phyloP scores from a whole-genome alignment of 2,329 filamentous ascomycete species.

The Xylariales sp. region DNA sequence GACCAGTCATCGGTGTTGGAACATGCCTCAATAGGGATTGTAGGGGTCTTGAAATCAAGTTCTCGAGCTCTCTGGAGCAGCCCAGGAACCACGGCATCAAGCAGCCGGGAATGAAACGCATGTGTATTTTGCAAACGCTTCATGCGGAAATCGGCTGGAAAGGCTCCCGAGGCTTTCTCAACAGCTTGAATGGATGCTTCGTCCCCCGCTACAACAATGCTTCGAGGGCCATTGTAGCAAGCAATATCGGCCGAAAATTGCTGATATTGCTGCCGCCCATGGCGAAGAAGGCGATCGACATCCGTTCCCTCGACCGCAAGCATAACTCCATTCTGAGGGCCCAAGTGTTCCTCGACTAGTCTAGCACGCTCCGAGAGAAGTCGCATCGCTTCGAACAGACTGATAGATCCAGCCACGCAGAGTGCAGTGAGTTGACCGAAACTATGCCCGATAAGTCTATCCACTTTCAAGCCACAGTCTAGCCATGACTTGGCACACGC shows the following conservation, averaged over 20 bases:
- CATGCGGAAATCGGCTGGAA: too few relatives aligned
- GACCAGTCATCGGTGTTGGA: too few relatives aligned
- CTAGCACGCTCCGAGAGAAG: slow-evolving; percentile 2
- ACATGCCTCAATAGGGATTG: too few relatives aligned
- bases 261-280: neutral
- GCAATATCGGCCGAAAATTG: slow-evolving; percentile 13
- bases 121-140: too few relatives aligned
- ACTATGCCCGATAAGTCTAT: slow-evolving; percentile 32
- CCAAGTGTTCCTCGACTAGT: slow-evolving; percentile 6
- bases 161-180: too few relatives aligned
- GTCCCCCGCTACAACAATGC: slow-evolving; percentile 14
- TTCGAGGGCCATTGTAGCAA: slow-evolving; percentile 14
- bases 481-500: slow-evolving; percentile 30
- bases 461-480: slow-evolving; percentile 25
- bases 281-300: neutral
- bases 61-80: too few relatives aligned
- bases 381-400: slow-evolving; percentile 2
- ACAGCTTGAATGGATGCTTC: slow-evolving; percentile 10
- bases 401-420: neutral
- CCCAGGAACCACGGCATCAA: too few relatives aligned
- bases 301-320: neutral
- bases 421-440: slow-evolving; percentile 35
- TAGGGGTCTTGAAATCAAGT: too few relatives aligned
- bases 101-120: too few relatives aligned
- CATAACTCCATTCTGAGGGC: slow-evolving; percentile 7